Evolutionary conservation across 2,329 filamentous ascomycete species (phyloP).

Genomic region (Alternaria brassicae): DNA sequence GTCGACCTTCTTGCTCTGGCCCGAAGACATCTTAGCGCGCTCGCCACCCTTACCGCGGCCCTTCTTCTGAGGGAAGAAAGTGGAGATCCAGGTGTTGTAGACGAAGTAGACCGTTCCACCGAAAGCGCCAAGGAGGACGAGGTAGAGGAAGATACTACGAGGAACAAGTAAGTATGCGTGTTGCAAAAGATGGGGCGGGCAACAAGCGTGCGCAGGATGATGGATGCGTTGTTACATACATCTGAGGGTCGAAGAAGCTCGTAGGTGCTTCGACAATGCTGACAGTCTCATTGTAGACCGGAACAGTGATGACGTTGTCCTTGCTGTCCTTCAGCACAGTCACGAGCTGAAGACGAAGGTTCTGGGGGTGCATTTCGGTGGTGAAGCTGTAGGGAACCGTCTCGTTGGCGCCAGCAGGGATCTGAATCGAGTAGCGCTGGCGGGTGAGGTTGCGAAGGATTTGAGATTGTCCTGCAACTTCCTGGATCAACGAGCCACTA

Average conservation of each 20-base stretch:
- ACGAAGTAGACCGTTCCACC: constrained; percentile 89
- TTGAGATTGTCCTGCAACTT: constrained; percentile 60
- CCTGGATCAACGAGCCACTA: constrained; percentile 73
- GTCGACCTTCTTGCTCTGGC: constrained; percentile 72
- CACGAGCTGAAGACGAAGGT: constrained; percentile 78
- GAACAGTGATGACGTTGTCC: constrained; percentile 75
- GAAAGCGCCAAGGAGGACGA: constrained; percentile 82
- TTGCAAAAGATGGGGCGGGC: neutral
- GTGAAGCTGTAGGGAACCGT: constrained; percentile 82
- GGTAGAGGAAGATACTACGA: constrained; percentile 91
- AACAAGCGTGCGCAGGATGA: neutral
- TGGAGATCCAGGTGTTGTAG: constrained; percentile 97
- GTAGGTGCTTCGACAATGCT: constrained; percentile 88
- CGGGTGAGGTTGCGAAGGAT: constrained; percentile 86
- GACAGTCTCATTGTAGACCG: constrained; percentile 82
- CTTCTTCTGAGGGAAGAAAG: constrained; percentile 87
- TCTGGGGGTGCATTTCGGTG: constrained; percentile 91
- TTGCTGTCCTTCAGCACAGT: constrained; percentile 74
- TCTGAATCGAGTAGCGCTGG: constrained; percentile 73
- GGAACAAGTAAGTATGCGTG: constrained; percentile 19
- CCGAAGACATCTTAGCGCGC: constrained; percentile 66
- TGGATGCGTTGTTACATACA: constrained; percentile 65
- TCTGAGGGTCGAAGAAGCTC: constrained; percentile 92
- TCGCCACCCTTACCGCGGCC: constrained; percentile 68
- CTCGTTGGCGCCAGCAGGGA: constrained; percentile 78